Percentiles rank a stretch among this genome's conserved stretches.
Conservation (phyloP, 129 eudicot genomes). For the Flaveria ramosissima region DNA sequence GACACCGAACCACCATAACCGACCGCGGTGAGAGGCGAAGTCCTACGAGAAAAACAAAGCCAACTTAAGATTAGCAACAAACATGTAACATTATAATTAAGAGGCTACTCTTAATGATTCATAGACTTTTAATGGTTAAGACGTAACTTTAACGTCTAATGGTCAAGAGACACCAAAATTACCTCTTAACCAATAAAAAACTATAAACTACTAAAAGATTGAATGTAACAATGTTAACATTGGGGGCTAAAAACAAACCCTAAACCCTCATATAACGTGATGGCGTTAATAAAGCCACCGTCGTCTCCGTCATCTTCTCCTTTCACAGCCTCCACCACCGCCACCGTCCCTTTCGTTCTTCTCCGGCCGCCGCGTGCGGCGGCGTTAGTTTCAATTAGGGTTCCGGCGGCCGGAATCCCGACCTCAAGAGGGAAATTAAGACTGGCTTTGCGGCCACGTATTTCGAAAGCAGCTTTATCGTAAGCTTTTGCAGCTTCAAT, state of each 20-base stretch:
- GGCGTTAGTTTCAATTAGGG: background rate
- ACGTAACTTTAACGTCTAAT: no score
- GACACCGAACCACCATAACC: background rate
- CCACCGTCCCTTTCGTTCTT: background rate
- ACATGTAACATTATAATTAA: no score
- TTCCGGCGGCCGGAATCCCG: background rate
- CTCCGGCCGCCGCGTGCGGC: background rate
- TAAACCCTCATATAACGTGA: slow-evolving; percentile 12
- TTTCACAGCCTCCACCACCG: background rate
- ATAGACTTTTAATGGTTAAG: no score
- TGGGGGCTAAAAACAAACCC: background rate
- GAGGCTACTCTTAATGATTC: no score
- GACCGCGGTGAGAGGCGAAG: background rate
- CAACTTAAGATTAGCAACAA: background rate
- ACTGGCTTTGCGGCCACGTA: slow-evolving; percentile 22
- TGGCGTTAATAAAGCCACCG: background rate
- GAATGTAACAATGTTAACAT: no score
- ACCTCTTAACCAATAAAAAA: no score
- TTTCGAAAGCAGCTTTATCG: slow-evolving; percentile 30
- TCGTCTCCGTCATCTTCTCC: slow-evolving; percentile 9
- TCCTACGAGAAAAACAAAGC: background rate
- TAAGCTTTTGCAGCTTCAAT: slow-evolving; percentile 32
- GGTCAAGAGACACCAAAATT: no score
- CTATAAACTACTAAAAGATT: no score
- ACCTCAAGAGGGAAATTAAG: slow-evolving; percentile 29